phyloP scores from a whole-genome alignment of 345 rosid species.

The Acer saccharum region DNA sequence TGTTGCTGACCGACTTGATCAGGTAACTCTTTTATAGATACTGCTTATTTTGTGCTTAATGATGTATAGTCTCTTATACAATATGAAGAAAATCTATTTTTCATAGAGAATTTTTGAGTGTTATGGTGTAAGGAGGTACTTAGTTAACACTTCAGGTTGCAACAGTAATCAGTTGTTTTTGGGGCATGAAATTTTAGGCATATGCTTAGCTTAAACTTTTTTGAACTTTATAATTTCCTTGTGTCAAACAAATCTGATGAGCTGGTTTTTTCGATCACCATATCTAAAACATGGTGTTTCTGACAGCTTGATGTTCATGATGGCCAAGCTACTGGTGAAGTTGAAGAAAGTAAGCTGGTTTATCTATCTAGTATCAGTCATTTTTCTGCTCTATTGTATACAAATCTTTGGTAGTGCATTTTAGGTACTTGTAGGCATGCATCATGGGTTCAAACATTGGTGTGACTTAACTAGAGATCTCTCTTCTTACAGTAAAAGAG shows the following conservation, averaged over 20 bases:
- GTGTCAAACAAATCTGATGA: neutral
- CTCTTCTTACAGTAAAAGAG: conserved; percentile 40
- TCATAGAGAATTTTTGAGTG: neutral
- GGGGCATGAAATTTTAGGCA: neutral
- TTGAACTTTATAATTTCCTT: neutral
- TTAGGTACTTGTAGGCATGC: neutral
- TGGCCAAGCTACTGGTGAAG: conserved; percentile 75
- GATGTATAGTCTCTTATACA: neutral
- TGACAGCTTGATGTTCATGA: conserved; percentile 81
- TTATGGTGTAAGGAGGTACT: neutral
- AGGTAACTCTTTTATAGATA: conserved; percentile 50
- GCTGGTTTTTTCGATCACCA: neutral
- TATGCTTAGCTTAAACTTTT: neutral
- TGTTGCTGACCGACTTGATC: conserved; percentile 69
- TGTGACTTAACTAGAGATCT: neutral
- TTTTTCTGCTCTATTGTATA: neutral
- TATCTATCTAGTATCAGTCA: neutral
- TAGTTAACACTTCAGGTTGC: neutral
- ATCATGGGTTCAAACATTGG: neutral
- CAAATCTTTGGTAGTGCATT: neutral
- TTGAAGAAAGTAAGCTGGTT: conserved; percentile 69
- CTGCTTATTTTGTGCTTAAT: neutral
- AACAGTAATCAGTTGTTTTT: neutral
- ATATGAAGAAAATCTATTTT: neutral
- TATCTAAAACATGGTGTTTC: conserved; percentile 18